These are phyloP conservation scores for Tetraselmis striata DNA, from an alignment of 139 green algal genomes.

Conservation along the genomic window DNA sequence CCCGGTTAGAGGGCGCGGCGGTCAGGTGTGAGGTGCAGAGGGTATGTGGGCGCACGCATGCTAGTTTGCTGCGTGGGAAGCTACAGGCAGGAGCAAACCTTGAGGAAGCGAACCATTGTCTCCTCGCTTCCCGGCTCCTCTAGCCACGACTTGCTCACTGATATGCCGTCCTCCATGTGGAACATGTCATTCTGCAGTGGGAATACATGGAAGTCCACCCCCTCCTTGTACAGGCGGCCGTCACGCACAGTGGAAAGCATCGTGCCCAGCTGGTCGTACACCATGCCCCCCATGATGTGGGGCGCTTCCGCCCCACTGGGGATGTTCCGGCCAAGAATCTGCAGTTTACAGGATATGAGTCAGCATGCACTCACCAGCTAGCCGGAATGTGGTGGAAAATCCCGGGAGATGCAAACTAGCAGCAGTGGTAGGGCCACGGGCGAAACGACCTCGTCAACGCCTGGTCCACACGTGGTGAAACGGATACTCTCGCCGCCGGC, in stretches of 20 bases:
- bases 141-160: neutral
- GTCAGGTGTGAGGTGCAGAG: too few relatives aligned
- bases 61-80: neutral
- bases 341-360: too few relatives aligned
- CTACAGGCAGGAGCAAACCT: neutral
- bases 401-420: too few relatives aligned
- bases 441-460: neutral
- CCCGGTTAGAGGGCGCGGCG: neutral
- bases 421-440: too few relatives aligned
- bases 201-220: neutral
- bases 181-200: neutral
- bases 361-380: too few relatives aligned
- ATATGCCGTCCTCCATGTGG: neutral
- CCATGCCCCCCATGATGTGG: neutral
- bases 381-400: too few relatives aligned
- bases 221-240: neutral
- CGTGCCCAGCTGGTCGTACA: neutral
- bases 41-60: neutral
- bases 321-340: too few relatives aligned
- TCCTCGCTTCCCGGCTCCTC: neutral
- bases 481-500: neutral
- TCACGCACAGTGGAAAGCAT: neutral
- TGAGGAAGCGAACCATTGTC: neutral
- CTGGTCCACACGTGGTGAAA: neutral
- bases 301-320: neutral